These are phyloP conservation scores for Mayamaea pseudoterrestris DNA, from an alignment of 108 stramenopile species.

Conservation along the genomic window DNA sequence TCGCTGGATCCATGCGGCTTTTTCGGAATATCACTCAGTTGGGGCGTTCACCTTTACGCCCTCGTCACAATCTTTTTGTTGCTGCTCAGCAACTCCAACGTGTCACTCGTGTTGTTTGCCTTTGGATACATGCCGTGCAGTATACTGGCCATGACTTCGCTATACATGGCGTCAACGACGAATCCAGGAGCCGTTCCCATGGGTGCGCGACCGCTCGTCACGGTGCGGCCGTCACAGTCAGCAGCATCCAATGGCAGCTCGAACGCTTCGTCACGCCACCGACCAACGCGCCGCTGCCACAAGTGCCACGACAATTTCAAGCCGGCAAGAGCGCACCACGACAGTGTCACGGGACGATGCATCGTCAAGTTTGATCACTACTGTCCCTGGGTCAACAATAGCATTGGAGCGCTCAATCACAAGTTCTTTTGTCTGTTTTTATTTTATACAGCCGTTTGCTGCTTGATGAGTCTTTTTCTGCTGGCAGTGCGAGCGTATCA, in stretches of 20 bases:
- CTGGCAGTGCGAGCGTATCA: constrained; percentile 27
- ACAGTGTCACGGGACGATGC: constrained; percentile 81
- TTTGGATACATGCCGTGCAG: constrained; percentile 33
- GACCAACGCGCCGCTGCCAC: constrained; percentile 52
- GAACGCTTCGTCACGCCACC: too few relatives aligned
- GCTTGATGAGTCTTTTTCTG: constrained; percentile 59
- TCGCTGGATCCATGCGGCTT: constrained; percentile 59
- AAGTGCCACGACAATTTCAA: constrained; percentile 78
- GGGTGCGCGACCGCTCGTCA: constrained; percentile 61
- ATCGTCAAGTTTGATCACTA: constrained; percentile 52
- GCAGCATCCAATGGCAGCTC: too few relatives aligned
- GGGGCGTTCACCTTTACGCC: constrained; percentile 49
- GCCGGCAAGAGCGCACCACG: constrained; percentile 75
- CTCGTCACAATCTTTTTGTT: constrained; percentile 21
- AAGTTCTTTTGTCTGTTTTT: constrained; percentile 95
- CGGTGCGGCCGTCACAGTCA: constrained; percentile 15
- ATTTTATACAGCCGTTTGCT: constrained; percentile 72
- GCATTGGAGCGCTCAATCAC: constrained; percentile 71
- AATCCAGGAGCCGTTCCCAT: constrained; percentile 79
- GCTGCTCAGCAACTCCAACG: constrained; percentile 25
- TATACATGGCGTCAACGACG: constrained; percentile 55
- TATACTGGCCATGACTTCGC: constrained; percentile 35
- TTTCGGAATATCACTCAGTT: constrained; percentile 34
- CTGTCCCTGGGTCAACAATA: constrained; percentile 17
- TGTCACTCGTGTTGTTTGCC: constrained; percentile 23